These are phyloP conservation scores for Carex parvula DNA, from an alignment of 176 grass and related monocot genomes.

Conservation along the genomic window DNA sequence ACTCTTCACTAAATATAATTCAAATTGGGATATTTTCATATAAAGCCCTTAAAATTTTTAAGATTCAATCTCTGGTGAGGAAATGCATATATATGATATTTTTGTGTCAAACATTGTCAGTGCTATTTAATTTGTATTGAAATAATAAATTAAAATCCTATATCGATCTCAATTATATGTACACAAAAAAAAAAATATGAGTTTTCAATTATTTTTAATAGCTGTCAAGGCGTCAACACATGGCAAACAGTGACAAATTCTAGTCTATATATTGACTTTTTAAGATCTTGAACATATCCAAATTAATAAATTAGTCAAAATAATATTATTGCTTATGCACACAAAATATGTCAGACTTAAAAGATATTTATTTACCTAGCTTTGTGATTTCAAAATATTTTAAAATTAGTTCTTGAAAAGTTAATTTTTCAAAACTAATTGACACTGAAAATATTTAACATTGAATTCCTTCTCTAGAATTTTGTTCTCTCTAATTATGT, in stretches of 20 bases:
- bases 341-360: too few species aligned
- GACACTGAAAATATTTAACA: too few species aligned
- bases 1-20: background rate
- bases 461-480: background rate
- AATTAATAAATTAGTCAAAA: background rate
- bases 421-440: background rate
- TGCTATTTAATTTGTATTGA: background rate
- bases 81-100: too few species aligned
- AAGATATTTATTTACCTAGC: too few species aligned
- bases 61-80: background rate
- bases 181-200: background rate
- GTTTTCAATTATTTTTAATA: background rate
- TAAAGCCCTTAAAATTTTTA: background rate
- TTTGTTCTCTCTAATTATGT: too few species aligned
- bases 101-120: too few species aligned
- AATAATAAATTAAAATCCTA: background rate
- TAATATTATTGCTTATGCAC: too few species aligned
- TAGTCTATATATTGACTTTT: background rate
- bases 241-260: background rate
- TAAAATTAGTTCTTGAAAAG: background rate
- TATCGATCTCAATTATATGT: background rate
- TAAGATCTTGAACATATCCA: background rate
- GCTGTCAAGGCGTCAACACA: background rate
- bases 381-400: background rate
- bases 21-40: constrained; percentile 7